phyloP scores from a whole-genome alignment of 2,329 filamentous ascomycete species.

The Botrytis cinerea region DNA sequence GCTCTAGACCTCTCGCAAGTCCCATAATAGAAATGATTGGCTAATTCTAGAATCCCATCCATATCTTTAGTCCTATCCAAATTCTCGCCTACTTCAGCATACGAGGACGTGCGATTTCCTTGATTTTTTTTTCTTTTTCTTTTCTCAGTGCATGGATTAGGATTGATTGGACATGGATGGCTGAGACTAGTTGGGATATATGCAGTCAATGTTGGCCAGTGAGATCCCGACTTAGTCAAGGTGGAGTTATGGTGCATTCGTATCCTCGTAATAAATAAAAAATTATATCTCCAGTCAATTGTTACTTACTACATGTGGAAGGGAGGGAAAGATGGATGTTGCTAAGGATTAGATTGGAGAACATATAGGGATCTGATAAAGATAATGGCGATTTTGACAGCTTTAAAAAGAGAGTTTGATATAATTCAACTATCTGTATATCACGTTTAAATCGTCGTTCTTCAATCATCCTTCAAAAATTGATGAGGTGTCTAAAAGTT shows the following conservation, averaged over 20 bases:
- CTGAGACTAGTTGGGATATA: not conserved
- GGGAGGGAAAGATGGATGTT: not conserved
- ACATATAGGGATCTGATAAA: not conserved
- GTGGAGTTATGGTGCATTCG: not conserved
- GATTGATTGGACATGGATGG: not conserved
- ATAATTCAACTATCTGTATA: not conserved
- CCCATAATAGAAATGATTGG: constrained; percentile 4
- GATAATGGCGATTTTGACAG: not conserved
- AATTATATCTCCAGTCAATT: not conserved
- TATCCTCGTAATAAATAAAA: not conserved
- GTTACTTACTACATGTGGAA: not conserved
- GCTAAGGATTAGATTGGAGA: not conserved
- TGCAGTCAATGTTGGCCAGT: not conserved
- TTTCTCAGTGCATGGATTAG: not conserved
- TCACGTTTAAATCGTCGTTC: not conserved
- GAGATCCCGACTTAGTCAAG: not conserved
- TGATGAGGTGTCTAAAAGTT: not conserved
- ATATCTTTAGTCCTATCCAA: not conserved
- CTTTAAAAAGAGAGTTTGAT: not conserved
- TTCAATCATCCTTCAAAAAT: not conserved
- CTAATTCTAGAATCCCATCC: not conserved
- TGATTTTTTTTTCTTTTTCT: not conserved
- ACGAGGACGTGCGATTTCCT: not conserved
- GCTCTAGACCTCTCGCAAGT: not conserved
- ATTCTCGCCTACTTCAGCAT: not conserved